Evolutionary conservation across 2,329 filamentous ascomycete genomes (phyloP), one percentile per base, ranked within the genome.

Genomic region (Talaromyces rugulosus): DNA sequence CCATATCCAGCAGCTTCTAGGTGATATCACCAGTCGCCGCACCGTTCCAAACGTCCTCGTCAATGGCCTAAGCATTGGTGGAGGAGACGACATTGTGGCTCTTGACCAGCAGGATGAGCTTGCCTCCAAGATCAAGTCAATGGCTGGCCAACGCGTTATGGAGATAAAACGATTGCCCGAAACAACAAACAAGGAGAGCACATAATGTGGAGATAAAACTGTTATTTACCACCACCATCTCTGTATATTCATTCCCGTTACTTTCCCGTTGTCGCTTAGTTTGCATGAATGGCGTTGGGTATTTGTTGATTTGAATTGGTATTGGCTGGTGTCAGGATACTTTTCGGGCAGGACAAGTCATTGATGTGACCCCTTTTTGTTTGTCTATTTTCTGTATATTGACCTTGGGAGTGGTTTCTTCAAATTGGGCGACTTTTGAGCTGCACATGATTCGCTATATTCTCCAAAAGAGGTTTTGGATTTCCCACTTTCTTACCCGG

Each of bases 11-110:
- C 84, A 82, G 9, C 83, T 86, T 18, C 81, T 99, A 9, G 83
- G 77, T 16, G 84, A 87, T 63, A 89, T 85, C 72, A 98, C 95
- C 0, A 90, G 90, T 52, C 85, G 94, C 56, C 82, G 81, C 63
- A 99, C 95, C 0, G 95, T 99, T 0, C 95, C 95, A 16, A 99
- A 99, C 72, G 84, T 98, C 40, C 83, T 99, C 68, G 83, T 99
- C 69, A 91, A 92, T 70, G 92, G 92, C 53, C 87, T 89, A 74
- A 95, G 90, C 75, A 91, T 98, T 64, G 95, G 95, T 54, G 95
- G 95, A 27, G 87, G 91, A 56, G 94, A 98, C 72, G 92, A 97
- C 64, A 85, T 99, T 61, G 84, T 86, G 56, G 87, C 85, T 30
- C 80, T 98, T 64, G 87, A 93, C 72, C 75, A 80, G 31, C 82